A percentile compares a stretch with the other conserved stretches of the same genome.
Conservation (phyloP, 805 yeast species). For the Ogataea chonburiensis region DNA sequence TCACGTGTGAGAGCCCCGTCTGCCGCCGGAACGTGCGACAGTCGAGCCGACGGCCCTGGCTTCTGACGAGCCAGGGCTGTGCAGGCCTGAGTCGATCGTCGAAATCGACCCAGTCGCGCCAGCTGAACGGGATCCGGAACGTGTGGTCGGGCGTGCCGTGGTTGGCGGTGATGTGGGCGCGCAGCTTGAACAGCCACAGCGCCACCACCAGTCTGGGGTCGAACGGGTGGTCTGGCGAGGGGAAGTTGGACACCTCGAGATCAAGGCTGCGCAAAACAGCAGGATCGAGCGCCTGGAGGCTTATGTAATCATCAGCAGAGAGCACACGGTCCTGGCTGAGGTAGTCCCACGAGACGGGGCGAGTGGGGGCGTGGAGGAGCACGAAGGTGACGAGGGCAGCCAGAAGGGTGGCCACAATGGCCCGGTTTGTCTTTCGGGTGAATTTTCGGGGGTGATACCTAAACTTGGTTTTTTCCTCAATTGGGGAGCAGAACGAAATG, state of each 20-base stretch:
- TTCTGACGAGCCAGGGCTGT: constrained; percentile 15
- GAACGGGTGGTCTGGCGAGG: constrained; percentile 11
- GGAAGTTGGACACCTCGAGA: constrained; percentile 11
- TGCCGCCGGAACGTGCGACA: constrained; percentile 24
- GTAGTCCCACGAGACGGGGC: constrained; percentile 1
- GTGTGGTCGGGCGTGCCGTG: constrained; percentile 5
- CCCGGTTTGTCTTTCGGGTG: constrained; percentile 4
- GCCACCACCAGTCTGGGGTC: constrained; percentile 24
- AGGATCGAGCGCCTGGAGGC: constrained; percentile 8
- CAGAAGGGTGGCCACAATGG: constrained; percentile 1
- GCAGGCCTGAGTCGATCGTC: constrained; percentile 24
- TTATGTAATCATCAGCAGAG: constrained; percentile 6
- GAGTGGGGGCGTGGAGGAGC: constrained; percentile 1
- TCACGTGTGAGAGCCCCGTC: constrained; percentile 12
- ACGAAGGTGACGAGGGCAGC: not conserved
- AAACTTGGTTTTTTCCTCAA: constrained; percentile 13
- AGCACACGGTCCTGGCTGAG: not conserved
- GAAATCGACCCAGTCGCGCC: constrained; percentile 35
- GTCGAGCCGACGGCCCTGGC: constrained; percentile 10
- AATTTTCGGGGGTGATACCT: constrained; percentile 4
- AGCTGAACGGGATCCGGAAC: constrained; percentile 29
- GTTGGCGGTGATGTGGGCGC: constrained; percentile 13
- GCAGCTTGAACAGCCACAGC: constrained; percentile 17
- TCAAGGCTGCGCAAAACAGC: constrained; percentile 1
- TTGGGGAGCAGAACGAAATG: constrained; percentile 7